These are phyloP conservation scores for Zancudomyces culisetae DNA, from an alignment of 371 early-diverging fungal genomes.

Conservation along the genomic window DNA sequence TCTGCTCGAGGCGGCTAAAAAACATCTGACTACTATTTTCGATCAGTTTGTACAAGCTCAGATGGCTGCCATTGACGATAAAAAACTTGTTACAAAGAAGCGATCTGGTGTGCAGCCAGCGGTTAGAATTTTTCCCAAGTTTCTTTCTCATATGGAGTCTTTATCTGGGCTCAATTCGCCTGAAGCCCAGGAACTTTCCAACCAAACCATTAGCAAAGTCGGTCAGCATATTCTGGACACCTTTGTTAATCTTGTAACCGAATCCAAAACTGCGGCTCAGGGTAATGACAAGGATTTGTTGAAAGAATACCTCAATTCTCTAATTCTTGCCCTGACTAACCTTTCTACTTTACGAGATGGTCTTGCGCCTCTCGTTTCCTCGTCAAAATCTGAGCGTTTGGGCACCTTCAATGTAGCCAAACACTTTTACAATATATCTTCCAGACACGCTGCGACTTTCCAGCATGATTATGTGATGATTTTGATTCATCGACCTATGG, in stretches of 20 bases:
- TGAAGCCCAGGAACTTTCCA: slow-evolving; percentile 50
- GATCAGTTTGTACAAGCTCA: slow-evolving; percentile 74
- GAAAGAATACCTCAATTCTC: slow-evolving; percentile 79
- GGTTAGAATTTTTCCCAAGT: slow-evolving; percentile 69
- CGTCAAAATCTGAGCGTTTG: not conserved
- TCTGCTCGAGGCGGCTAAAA: slow-evolving; percentile 43
- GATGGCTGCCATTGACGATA: slow-evolving; percentile 73
- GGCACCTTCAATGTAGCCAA: slow-evolving; percentile 1
- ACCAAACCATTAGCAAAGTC: slow-evolving; percentile 60
- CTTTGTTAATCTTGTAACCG: slow-evolving; percentile 11
- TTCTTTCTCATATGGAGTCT: slow-evolving; percentile 52
- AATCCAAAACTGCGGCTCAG: slow-evolving; percentile 1
- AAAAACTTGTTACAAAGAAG: slow-evolving; percentile 68
- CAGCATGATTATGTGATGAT: slow-evolving; percentile 57
- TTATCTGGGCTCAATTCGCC: slow-evolving; percentile 28
- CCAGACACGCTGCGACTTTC: not conserved
- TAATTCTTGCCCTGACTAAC: slow-evolving; percentile 64
- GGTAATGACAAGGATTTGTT: slow-evolving; percentile 45
- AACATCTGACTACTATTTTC: slow-evolving; percentile 45
- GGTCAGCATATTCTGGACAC: slow-evolving; percentile 50
- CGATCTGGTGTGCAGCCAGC: slow-evolving; percentile 71
- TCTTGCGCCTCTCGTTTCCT: not conserved
- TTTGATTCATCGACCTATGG: slow-evolving; percentile 70
- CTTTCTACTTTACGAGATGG: slow-evolving; percentile 8
- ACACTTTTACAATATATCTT: not conserved